Conservation (phyloP, 2,329 filamentous ascomycete genomes). For the Pseudocercospora cruenta region DNA sequence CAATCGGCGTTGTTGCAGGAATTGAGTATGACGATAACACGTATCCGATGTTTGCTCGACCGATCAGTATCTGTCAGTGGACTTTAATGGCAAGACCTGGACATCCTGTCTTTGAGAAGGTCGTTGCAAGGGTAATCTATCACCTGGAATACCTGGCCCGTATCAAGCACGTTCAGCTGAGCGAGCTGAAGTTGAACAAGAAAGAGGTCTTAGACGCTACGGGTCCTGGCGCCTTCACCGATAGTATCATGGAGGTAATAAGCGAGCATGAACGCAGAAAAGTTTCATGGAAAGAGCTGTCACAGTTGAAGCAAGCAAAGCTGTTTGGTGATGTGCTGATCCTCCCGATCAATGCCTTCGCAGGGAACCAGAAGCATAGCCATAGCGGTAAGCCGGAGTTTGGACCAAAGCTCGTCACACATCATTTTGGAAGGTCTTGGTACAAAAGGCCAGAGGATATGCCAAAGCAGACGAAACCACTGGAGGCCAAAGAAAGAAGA, state of each 20-base stretch:
- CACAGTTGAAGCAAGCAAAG: conserved; percentile 1
- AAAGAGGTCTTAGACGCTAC: conserved; percentile 14
- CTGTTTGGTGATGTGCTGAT: conserved; percentile 27
- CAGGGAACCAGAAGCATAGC: neutral
- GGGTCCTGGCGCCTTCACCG: conserved; percentile 23
- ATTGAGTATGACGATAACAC: conserved; percentile 23
- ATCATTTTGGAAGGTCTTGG: neutral
- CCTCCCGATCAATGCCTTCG: conserved; percentile 27
- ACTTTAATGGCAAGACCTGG: conserved; percentile 24
- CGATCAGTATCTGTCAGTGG: conserved; percentile 22
- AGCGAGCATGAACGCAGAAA: neutral
- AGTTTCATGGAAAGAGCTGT: neutral
- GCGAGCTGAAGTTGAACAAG: neutral
- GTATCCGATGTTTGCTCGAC: conserved; percentile 12
- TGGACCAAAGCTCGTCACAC: neutral
- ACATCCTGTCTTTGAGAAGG: conserved; percentile 22
- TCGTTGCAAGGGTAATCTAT: conserved; percentile 15
- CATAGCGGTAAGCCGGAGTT: neutral
- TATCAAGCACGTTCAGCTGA: conserved; percentile 10
- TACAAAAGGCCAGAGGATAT: neutral
- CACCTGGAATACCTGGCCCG: conserved; percentile 13
- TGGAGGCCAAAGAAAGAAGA: neutral
- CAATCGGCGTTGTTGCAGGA: conserved; percentile 21
- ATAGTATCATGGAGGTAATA: neutral
- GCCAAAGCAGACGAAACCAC: neutral